Percentiles rank a stretch among this genome's conserved stretches.
Evolutionary conservation across 768 basidiomycete genomes (phyloP).

Genomic region (Cyclocybe aegerita): DNA sequence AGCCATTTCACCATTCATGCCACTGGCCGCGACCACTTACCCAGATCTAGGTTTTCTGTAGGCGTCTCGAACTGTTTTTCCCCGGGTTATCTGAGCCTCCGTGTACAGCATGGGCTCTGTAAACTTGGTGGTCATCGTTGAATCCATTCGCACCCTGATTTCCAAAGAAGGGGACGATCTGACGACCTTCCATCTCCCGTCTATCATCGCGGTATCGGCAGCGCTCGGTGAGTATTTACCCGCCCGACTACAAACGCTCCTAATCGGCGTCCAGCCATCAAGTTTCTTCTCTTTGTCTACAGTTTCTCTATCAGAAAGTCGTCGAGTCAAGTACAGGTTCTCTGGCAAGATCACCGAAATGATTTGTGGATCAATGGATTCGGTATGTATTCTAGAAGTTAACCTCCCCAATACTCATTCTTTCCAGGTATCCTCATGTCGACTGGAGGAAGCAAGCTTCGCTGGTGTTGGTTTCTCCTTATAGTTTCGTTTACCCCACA

Average conservation of each 20-base stretch:
- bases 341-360: constrained; percentile 97
- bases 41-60: constrained; percentile 27
- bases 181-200: constrained; percentile 72
- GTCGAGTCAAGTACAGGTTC: constrained; percentile 90
- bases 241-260: not conserved
- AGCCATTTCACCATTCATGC: constrained; percentile 5
- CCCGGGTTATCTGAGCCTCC: not conserved
- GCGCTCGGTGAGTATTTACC: constrained; percentile 63
- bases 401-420: constrained; percentile 1
- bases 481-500: constrained; percentile 6
- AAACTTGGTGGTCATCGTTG: constrained; percentile 88
- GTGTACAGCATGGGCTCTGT: constrained; percentile 80
- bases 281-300: constrained; percentile 85
- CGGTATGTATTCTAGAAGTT: constrained; percentile 40
- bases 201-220: constrained; percentile 78
- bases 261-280: constrained; percentile 54
- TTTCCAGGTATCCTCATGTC: constrained; percentile 76
- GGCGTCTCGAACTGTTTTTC: constrained; percentile 2
- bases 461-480: constrained; percentile 68
- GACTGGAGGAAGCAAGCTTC: constrained; percentile 73
- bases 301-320: constrained; percentile 75
- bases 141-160: constrained; percentile 74
- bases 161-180: constrained; percentile 51
- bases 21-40: constrained; percentile 26
- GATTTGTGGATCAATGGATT: constrained; percentile 86